Conservation (phyloP, 1,284 basidiomycete species). For the Kalmanozyma brasiliensis region DNA sequence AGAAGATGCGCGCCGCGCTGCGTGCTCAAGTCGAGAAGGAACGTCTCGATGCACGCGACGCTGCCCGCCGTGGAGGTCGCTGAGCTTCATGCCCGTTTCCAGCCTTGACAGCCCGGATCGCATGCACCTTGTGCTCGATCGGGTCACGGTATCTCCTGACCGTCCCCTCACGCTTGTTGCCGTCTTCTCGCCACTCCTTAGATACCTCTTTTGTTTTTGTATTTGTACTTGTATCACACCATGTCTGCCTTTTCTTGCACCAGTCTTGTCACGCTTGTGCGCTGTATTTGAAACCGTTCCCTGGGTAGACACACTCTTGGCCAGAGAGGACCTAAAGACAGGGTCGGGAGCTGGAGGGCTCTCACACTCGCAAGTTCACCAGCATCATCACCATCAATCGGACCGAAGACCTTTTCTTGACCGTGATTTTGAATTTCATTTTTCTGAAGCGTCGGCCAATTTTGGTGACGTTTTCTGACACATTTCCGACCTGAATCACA, state of each 20-base stretch:
- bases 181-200: slow-evolving; percentile 1
- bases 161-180: no score
- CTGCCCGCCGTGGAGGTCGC: slow-evolving; percentile 24
- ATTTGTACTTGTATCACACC: slow-evolving; percentile 3
- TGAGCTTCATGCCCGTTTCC: slow-evolving; percentile 1
- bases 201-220: slow-evolving; percentile 41
- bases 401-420: neutral
- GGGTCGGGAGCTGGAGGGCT: no score
- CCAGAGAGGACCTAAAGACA: no score
- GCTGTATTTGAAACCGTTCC: no score
- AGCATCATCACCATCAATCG: neutral
- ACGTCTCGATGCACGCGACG: slow-evolving; percentile 43
- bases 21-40: slow-evolving; percentile 40
- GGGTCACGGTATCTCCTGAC: neutral
- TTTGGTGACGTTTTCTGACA: slow-evolving; percentile 2
- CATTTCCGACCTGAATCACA: slow-evolving; percentile 5
- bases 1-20: slow-evolving; percentile 46
- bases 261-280: no score
- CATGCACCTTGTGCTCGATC: no score
- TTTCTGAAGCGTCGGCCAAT: slow-evolving; percentile 3
- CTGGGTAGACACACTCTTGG: no score
- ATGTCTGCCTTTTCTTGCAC: no score
- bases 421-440: slow-evolving; percentile 9
- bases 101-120: neutral
- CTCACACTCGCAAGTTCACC: no score